Base-by-base conservation (phyloP, 805 yeast genomes). In the Monosporozyma unispora region DNA sequence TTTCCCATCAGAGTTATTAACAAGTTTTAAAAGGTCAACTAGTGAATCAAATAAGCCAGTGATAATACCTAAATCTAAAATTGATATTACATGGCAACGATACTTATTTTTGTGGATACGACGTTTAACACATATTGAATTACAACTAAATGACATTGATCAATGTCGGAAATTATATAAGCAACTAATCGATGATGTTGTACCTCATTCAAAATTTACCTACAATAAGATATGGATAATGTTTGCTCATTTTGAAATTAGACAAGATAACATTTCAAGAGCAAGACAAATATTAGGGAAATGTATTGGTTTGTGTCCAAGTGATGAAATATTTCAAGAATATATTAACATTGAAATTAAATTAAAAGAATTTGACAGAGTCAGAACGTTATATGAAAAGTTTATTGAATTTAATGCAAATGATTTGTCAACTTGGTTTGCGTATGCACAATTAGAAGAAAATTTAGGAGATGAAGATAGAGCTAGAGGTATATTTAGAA, bases 291-390 rank as follows among this genome's bases (percentile, higher is more conserved):
- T 84, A 1, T 64, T 87, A 23, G 96, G 96, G 0, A 70, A 75
- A 46, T 77, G 87, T 0, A 71, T 91, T 18, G 97, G 96, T 0
- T 67, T 73, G 44, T 74, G 77, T 42, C 84, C 87, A 0, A 82
- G 80, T 58, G 70, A 67, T 1, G 78, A 78, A 47, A 64, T 87
- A 0, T 80, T 83, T 60, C 70, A 69, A 52, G 72, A 72, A 52
- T 93, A 93, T 65, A 82, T 91, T 44, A 70, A 68, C 1, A 54
- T 89, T 33, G 97, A 91, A 61, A 70, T 70, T 37, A 69, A 72
- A 48, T 63, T 90, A 44, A 85, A 84, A 35, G 93, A 89, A 57
- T 85, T 85, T 72, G 95, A 84, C 52, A 68, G 96, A 33, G 89
- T 84, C 7, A 69, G 98, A 29, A 80, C 70, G 61, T 59, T 93